Conservation (phyloP, 352 stramenopile genomes). For the Thraustochytrium striatum region DNA sequence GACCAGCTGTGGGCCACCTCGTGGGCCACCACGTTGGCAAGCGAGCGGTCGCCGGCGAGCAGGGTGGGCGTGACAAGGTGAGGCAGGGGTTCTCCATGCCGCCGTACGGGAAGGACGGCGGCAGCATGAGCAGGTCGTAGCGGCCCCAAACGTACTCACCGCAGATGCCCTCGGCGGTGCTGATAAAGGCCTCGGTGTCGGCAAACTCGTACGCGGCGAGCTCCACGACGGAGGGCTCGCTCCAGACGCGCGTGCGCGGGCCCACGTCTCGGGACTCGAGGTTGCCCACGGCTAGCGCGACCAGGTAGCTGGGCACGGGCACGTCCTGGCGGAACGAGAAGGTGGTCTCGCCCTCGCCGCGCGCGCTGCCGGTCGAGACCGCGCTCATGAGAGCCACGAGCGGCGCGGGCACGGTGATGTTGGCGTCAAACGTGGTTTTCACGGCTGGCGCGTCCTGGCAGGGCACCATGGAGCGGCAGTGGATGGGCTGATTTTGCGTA, state of each 20-base stretch:
- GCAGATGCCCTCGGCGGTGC: slow-evolving; percentile 81
- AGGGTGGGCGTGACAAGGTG: slow-evolving; percentile 95
- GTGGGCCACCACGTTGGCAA: slow-evolving; percentile 93
- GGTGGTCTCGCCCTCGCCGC: slow-evolving; percentile 50
- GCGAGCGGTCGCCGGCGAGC: slow-evolving; percentile 83
- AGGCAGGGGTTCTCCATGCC: slow-evolving; percentile 97
- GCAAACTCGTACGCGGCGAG: slow-evolving; percentile 86
- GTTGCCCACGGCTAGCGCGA: slow-evolving; percentile 84
- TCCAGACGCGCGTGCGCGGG: slow-evolving; percentile 80
- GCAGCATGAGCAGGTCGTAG: slow-evolving; percentile 95
- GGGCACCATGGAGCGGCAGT: slow-evolving; percentile 88
- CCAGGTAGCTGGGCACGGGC: slow-evolving; percentile 90
- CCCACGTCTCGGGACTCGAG: slow-evolving; percentile 80
- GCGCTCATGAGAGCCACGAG: slow-evolving; percentile 70
- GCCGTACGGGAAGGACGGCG: slow-evolving; percentile 86
- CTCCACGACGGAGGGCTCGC: slow-evolving; percentile 84
- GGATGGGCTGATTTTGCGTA: slow-evolving; percentile 88
- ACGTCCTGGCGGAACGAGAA: slow-evolving; percentile 80
- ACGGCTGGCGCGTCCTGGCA: slow-evolving; percentile 85
- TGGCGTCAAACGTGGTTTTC: slow-evolving; percentile 90
- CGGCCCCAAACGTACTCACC: slow-evolving; percentile 87
- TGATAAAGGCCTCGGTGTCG: slow-evolving; percentile 81
- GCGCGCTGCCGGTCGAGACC: slow-evolving; percentile 35
- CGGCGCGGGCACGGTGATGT: slow-evolving; percentile 79
- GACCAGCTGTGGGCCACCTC: slow-evolving; percentile 94